Conservation (phyloP, 176 grass and related monocot genomes). For the Oryza longistaminata region DNA sequence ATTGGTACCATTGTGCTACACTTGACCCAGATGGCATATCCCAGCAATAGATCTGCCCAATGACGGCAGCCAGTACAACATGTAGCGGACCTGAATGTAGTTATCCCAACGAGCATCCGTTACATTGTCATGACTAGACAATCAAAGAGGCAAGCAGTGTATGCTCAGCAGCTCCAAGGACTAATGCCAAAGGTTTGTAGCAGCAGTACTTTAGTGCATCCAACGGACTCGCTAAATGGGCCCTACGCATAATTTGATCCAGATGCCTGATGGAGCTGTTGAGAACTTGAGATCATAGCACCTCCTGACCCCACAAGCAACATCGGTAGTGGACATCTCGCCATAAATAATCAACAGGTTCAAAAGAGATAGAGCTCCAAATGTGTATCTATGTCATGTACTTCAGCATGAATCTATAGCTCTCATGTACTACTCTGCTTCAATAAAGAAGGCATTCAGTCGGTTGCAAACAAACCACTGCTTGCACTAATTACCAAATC, state of each 20-base stretch:
- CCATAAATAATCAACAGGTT: slow-evolving; percentile 29
- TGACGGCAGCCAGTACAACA: background rate
- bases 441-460: background rate
- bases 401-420: background rate
- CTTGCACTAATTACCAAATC: background rate
- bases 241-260: slow-evolving; percentile 35
- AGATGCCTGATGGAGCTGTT: slow-evolving; percentile 46
- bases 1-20: slow-evolving; percentile 37
- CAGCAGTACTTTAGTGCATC: slow-evolving; percentile 31
- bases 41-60: slow-evolving; percentile 38
- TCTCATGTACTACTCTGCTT: background rate
- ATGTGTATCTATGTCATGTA: background rate
- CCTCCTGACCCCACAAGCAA: slow-evolving; percentile 40
- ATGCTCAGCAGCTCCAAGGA: slow-evolving; percentile 19
- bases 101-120: slow-evolving; percentile 1
- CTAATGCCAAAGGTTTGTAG: slow-evolving; percentile 31
- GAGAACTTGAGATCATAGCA: slow-evolving; percentile 15
- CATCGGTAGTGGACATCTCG: background rate
- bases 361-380: slow-evolving; percentile 4
- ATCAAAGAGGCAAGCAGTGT: background rate
- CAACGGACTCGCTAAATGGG: slow-evolving; percentile 32
- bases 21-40: slow-evolving; percentile 51
- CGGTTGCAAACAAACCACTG: background rate
- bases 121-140: background rate
- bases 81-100: background rate